Percentiles rank a stretch among this genome's conserved stretches.
Evolutionary conservation across 352 stramenopile species (phyloP).

Genomic region (Phytophthora hybrid): DNA sequence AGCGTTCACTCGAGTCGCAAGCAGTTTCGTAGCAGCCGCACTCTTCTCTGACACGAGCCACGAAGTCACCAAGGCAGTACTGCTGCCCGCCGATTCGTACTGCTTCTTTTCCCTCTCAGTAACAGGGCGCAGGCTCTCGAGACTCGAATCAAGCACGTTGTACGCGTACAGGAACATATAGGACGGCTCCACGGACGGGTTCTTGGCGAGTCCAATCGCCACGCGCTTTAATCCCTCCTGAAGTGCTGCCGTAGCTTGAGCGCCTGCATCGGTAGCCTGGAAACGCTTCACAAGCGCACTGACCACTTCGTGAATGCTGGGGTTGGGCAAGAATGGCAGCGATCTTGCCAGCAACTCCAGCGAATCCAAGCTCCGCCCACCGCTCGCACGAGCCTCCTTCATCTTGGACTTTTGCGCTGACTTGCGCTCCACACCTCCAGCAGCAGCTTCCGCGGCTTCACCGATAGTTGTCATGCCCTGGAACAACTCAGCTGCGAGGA

Average conservation of each 20-base stretch:
- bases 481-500: conserved; percentile 87
- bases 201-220: conserved; percentile 83
- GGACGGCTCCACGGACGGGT: conserved; percentile 82
- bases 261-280: conserved; percentile 60
- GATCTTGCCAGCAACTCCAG: conserved; percentile 83
- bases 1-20: conserved; percentile 64
- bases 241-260: conserved; percentile 62
- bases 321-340: conserved; percentile 89
- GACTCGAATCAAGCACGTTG: conserved; percentile 82
- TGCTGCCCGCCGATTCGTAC: conserved; percentile 52
- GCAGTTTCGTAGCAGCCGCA: conserved; percentile 59
- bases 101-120: conserved; percentile 75
- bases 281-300: conserved; percentile 80
- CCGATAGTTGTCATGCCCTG: conserved; percentile 54
- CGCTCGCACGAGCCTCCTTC: conserved; percentile 83
- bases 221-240: conserved; percentile 85
- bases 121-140: conserved; percentile 73
- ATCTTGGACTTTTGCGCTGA: conserved; percentile 88
- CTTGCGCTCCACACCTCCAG: conserved; percentile 47
- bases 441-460: conserved; percentile 44
- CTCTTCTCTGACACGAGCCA: conserved; percentile 90
- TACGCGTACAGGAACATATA: conserved; percentile 89
- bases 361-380: conserved; percentile 74
- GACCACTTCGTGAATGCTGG: conserved; percentile 81
- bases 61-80: conserved; percentile 51